Conservation (phyloP, 108 stramenopile genomes). For the Pseudonitzschia pungens region DNA sequence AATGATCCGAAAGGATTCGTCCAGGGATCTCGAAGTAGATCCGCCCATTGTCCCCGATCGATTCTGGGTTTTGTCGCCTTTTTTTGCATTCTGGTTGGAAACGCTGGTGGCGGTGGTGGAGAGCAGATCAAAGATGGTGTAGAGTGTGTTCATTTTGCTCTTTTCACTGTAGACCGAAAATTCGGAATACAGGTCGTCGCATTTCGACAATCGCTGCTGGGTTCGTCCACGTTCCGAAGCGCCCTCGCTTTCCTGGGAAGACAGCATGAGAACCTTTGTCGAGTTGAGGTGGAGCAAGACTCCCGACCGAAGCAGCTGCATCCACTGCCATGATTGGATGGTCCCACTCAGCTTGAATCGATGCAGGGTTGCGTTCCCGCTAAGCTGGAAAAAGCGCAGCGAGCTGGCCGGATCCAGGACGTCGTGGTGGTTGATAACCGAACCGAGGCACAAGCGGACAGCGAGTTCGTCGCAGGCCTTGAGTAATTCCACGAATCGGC, state of each 20-base stretch:
- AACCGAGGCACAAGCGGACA: conserved; percentile 23
- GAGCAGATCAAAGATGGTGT: conserved; percentile 20
- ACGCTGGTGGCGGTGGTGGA: background rate
- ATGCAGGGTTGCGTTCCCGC: conserved; percentile 2
- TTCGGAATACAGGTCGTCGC: conserved; percentile 28
- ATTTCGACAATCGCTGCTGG: conserved; percentile 19
- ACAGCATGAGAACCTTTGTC: conserved; percentile 11
- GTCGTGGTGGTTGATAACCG: conserved; percentile 32
- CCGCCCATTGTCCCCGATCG: background rate
- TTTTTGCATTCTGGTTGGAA: background rate
- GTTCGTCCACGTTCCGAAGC: background rate
- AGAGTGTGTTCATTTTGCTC: conserved; percentile 17
- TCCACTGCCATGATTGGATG: conserved; percentile 27
- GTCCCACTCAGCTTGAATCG: conserved; percentile 23
- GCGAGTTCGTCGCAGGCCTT: conserved; percentile 17
- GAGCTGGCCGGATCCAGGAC: conserved; percentile 11
- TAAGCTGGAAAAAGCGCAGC: conserved; percentile 19
- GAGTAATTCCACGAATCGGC: conserved; percentile 12
- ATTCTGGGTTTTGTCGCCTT: background rate
- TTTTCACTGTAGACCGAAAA: conserved; percentile 29
- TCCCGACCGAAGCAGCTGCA: conserved; percentile 15
- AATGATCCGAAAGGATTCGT: conserved; percentile 22
- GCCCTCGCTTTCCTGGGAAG: conserved; percentile 6
- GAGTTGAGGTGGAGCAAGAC: conserved; percentile 22
- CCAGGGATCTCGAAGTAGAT: background rate